These are phyloP conservation scores for Rhodomyrtus tomentosa DNA, from an alignment of 345 rosid genomes.

Conservation along the genomic window DNA sequence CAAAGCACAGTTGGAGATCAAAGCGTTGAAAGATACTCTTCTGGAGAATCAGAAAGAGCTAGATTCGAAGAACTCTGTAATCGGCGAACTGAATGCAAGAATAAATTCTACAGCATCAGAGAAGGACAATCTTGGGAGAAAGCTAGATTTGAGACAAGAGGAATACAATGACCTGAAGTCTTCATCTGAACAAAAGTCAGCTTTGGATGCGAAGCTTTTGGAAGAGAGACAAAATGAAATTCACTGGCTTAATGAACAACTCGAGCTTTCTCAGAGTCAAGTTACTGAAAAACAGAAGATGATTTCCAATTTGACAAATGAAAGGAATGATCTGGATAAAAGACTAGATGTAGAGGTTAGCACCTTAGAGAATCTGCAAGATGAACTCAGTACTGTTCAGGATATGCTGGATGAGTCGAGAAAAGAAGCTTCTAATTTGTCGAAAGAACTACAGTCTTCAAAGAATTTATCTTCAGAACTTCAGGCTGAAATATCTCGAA, in stretches of 20 bases:
- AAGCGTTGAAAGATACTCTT: conserved; percentile 31
- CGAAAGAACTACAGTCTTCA: conserved; percentile 38
- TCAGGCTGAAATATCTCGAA: conserved; percentile 46
- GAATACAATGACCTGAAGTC: conserved; percentile 44
- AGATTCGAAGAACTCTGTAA: conserved; percentile 33
- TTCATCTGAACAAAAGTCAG: conserved; percentile 46
- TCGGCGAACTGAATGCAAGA: conserved; percentile 43
- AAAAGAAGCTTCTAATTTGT: conserved; percentile 47
- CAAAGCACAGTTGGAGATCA: conserved; percentile 35
- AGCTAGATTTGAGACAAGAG: conserved; percentile 28
- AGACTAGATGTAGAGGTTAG: conserved; percentile 36
- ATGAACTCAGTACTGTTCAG: conserved; percentile 38
- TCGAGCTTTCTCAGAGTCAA: conserved; percentile 27
- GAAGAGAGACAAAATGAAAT: conserved; percentile 39
- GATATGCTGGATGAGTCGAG: conserved; percentile 38
- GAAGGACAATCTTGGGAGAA: conserved; percentile 35
- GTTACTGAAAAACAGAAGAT: conserved; percentile 19
- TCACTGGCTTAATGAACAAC: conserved; percentile 36
- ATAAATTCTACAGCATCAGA: conserved; percentile 34
- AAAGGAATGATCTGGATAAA: conserved; percentile 45
- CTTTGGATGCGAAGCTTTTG: conserved; percentile 36
- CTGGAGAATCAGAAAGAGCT: conserved; percentile 30
- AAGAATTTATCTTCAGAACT: conserved; percentile 32
- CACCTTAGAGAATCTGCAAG: conserved; percentile 30
- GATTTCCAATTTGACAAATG: conserved; percentile 36